A percentile compares a stretch with the other conserved stretches of the same genome.
Conservation (phyloP, 2,329 filamentous ascomycete genomes). For the Monosporascus cannonballus region DNA sequence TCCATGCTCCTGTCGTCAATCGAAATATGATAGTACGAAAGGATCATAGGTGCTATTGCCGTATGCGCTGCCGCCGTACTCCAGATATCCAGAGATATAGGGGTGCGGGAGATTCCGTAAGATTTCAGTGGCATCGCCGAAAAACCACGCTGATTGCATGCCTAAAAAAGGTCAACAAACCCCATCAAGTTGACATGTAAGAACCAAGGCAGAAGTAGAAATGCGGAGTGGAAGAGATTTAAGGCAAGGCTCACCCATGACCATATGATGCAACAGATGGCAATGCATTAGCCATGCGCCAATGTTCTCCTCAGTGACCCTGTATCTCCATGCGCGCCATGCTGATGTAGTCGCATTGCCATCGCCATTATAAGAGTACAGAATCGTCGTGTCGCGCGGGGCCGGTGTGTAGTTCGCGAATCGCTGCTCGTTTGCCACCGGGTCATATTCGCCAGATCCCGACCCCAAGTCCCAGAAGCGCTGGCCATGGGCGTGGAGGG, state of each 20-base stretch:
- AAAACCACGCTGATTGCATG: slow-evolving; percentile 37
- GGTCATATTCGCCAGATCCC: slow-evolving; percentile 47
- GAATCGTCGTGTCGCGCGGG: slow-evolving; percentile 42
- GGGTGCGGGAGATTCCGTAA: slow-evolving; percentile 26
- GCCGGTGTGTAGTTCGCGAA: slow-evolving; percentile 30
- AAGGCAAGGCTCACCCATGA: slow-evolving; percentile 40
- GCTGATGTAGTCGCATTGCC: slow-evolving; percentile 33
- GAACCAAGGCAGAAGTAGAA: slow-evolving; percentile 15
- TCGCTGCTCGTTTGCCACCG: slow-evolving; percentile 39
- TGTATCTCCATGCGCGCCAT: slow-evolving; percentile 56
- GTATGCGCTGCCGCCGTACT: slow-evolving; percentile 39
- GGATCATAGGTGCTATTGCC: slow-evolving; percentile 33
- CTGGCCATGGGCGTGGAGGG: slow-evolving; percentile 49
- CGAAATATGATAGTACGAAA: slow-evolving; percentile 21
- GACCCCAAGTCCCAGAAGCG: slow-evolving; percentile 48
- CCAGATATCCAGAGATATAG: slow-evolving; percentile 34
- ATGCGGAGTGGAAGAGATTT: not conserved
- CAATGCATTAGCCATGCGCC: slow-evolving; percentile 61
- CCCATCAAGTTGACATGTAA: slow-evolving; percentile 1
- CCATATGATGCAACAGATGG: slow-evolving; percentile 51
- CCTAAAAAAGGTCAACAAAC: slow-evolving; percentile 16
- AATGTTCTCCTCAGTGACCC: slow-evolving; percentile 36
- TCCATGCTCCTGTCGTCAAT: slow-evolving; percentile 1
- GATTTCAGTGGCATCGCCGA: slow-evolving; percentile 32
- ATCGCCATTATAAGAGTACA: slow-evolving; percentile 46